Base-by-base conservation (phyloP, 495 filamentous ascomycete genomes). In the Penicillium simplicissimum region DNA sequence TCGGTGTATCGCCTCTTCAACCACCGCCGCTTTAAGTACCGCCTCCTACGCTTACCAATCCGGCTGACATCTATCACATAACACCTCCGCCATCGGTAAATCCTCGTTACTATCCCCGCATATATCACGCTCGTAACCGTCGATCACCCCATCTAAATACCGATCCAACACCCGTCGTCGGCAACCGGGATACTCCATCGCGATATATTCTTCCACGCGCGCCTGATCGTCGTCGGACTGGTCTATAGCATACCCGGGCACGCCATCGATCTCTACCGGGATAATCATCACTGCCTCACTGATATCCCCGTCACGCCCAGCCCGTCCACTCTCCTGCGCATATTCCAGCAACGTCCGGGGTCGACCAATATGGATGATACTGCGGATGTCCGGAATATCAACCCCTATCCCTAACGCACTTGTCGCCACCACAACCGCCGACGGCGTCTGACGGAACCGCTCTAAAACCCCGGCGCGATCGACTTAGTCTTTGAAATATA, bases 321-420 rank as follows among this genome's bases (percentile, higher is more conserved):
- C 64, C 4, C 60, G 59, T 13, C 69, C 58, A 40, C 63, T 71
- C 53, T 73, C 67, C 64, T 73, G 61, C 19, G 34, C 55, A 40
- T 71, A 73, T 31, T 71, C 59, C 3, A 62, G 37, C 48, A 71
- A 58, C 13, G 31, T 40, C 13, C 48, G 38, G 1, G 60, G 52
- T 13, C 28, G 31, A 15, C 57, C 60, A 8, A 68, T 54, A 43
- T 72, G 45, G 19, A 72, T 65, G 8, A 72, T 59, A 34, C 28
- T 31, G 7, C 60, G 51, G 31, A 72, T 72, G 36, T 65, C 38
- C 17, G 63, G 61, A 28, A 66, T 63, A 42, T 71, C 54, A 11
- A 69, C 52, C 1, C 66, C 66, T 47, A 71, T 69, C 1, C 66
- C 66, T 11, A 73, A 62, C 21, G 62, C 58, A 61, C 64, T 69